A percentile compares a stretch with the other conserved stretches of the same genome.
These are phyloP conservation scores for Diaporthe helianthi DNA, from an alignment of 2,329 filamentous ascomycete species.

Conservation along the genomic window DNA sequence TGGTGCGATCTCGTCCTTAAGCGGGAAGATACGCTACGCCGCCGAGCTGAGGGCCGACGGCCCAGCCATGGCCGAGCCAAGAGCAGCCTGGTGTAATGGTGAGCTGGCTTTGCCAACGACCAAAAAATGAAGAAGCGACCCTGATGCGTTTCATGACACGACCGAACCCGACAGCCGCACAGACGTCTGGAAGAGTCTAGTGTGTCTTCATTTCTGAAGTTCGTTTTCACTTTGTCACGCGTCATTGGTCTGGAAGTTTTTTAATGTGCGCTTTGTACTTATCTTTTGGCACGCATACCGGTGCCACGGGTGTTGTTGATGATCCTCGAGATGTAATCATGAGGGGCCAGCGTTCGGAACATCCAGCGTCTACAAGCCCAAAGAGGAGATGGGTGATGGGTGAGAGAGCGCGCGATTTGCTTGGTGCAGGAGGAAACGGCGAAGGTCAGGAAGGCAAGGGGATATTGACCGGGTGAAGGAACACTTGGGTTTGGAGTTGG, in stretches of 20 bases:
- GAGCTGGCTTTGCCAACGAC: slow-evolving; percentile 24
- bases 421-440: neutral
- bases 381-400: neutral
- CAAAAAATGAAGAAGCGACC: slow-evolving; percentile 6
- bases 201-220: neutral
- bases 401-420: neutral
- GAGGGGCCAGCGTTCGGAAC: neutral
- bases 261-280: neutral
- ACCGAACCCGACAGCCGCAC: neutral
- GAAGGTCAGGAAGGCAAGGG: slow-evolving; percentile 24
- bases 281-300: slow-evolving; percentile 28
- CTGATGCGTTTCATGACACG: slow-evolving; percentile 13
- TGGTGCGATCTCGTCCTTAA: slow-evolving; percentile 75
- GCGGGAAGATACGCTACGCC: slow-evolving; percentile 65
- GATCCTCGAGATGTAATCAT: slow-evolving; percentile 1
- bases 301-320: neutral
- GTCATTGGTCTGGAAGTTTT: neutral
- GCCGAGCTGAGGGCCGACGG: slow-evolving; percentile 58
- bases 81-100: slow-evolving; percentile 48
- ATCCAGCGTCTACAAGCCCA: slow-evolving; percentile 1
- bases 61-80: slow-evolving; percentile 60
- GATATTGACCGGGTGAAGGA: slow-evolving; percentile 17
- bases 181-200: neutral
- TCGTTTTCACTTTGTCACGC: neutral
- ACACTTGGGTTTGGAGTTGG: slow-evolving; percentile 11